Evolutionary conservation across 305 asterid species (phyloP), one percentile per base, ranked within the genome.

Genomic region (Rubia peregrina): DNA sequence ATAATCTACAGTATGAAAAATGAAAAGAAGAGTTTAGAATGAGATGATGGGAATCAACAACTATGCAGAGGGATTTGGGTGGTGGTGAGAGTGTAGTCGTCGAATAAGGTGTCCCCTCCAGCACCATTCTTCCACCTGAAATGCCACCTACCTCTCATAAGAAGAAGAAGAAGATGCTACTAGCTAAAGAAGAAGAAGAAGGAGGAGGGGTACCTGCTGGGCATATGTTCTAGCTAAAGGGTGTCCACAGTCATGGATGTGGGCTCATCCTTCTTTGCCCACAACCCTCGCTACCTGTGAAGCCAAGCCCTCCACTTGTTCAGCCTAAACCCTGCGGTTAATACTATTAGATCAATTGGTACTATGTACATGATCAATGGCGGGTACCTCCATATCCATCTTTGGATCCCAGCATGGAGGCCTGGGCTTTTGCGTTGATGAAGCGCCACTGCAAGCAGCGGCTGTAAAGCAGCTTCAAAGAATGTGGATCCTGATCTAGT

Each of bases 401-500:
- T 73, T 86, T 81, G 81, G 86, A 71, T 26, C n/a, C n/a, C n/a
- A 44, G 79, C 77, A 75, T 65, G 55, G 90, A 81, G 24, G 84
- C 86, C 76, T 86, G 90, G 0, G 97, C 90, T 81, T 83, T 94
- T 11, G 96, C 88, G 76, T 94, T 94, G 6, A 88, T 86, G n/a
- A 80, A 80, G 53, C 92, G 81, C 96, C 96, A 94, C 64, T 86
- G 97, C 79, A 91, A 75, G 61, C 72, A 76, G 74, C 85, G 90
- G 74, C 90, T 94, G 55, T 67, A 72, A 65, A 91, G 81, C 83
- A 94, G 79, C 81, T 87, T 94, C 55, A 94, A 77, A 63, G 89
- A 81, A 78, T 94, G 96, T 66, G 78, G 82, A 51, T 91, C 97
- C 75, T 90, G 0, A 14, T 73, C 82, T 3, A 14, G 75, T 80